Evolutionary conservation across 2,329 filamentous ascomycete species (phyloP), one percentile per base, ranked within the genome.

Genomic region (Ustulina deusta): DNA sequence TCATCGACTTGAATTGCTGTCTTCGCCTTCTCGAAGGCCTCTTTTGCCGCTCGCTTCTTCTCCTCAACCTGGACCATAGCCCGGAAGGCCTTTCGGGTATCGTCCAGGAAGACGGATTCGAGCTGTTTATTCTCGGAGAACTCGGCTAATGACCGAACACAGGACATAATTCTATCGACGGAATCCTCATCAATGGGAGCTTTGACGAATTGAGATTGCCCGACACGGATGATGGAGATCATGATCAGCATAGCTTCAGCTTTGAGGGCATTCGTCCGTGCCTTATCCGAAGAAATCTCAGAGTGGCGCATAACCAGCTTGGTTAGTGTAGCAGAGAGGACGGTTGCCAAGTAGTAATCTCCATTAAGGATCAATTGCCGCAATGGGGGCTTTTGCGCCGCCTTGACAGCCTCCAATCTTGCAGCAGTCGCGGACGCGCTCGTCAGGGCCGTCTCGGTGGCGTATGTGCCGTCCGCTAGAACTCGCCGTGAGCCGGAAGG

Each of bases 181-280:
- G 96, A 97, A 79, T 99, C 96, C 79, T 99, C 96, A 70, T 99
- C 96, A 71, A 99, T 98, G 2, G 94, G 93, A 1, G 93, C 92
- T 84, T 98, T 98, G 77, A 97, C 96, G 74, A 99, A 99, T 71
- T 97, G 93, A n/a, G 95, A 98, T 81, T 99, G 96, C 46, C 96
- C 96, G 68, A 97, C 96, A 57, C 96, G 94, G 73, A 99, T 93
- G 73, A 99, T 97, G 5, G 96, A 98, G 74, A 99, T 97, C 94
- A 98, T 97, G 78, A 99, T 98, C 61, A 99, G 87, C 96, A 99
- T 99, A 51, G 96, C 96, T 81, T 99, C 96, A 3, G 96, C 96
- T 57, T 93, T 91, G 29, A 99, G 87, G 34, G 95, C 94, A 75
- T 99, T 99, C 34, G 95, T 98, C 44, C 96, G 91, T 49, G 93